Percentiles rank a stretch among this genome's conserved stretches.
phyloP scores from a whole-genome alignment of 106 monocot genomes.

The Platanthera guangdongensis region DNA sequence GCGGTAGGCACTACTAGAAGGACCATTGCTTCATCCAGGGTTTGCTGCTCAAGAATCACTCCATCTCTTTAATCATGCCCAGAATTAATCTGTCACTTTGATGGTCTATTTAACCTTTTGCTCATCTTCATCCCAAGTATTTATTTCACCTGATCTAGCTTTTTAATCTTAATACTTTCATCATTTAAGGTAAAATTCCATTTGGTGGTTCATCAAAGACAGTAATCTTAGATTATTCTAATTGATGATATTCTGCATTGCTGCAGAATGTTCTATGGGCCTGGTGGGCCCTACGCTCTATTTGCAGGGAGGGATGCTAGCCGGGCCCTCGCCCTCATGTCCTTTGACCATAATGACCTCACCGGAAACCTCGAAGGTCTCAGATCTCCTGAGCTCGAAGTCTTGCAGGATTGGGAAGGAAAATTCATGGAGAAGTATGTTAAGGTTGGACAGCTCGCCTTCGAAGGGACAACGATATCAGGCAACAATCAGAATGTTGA shows the following conservation, averaged over 20 bases:
- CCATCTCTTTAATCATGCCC: no score
- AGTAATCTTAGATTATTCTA: not conserved
- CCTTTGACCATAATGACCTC: constrained; percentile 66
- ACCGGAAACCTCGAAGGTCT: constrained; percentile 65
- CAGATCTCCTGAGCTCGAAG: constrained; percentile 43
- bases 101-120: no score
- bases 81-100: no score
- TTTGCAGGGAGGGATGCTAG: constrained; percentile 85
- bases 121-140: no score
- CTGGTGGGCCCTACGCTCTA: constrained; percentile 70
- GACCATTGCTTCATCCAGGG: no score
- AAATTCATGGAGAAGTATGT: constrained; percentile 83
- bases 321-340: constrained; percentile 75
- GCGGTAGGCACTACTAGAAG: no score
- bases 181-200: not conserved
- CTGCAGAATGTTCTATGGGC: constrained; percentile 82
- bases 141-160: no score
- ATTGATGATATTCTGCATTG: not conserved
- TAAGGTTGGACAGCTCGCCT: constrained; percentile 63
- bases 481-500: constrained; percentile 1
- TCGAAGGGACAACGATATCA: constrained; percentile 1
- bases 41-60: no score
- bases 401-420: constrained; percentile 76
- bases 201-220: not conserved
- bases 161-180: no score